A percentile compares a stretch with the other conserved stretches of the same genome.
Conservation (phyloP, 2,329 filamentous ascomycete species). For the Lachnellula willkommii region DNA sequence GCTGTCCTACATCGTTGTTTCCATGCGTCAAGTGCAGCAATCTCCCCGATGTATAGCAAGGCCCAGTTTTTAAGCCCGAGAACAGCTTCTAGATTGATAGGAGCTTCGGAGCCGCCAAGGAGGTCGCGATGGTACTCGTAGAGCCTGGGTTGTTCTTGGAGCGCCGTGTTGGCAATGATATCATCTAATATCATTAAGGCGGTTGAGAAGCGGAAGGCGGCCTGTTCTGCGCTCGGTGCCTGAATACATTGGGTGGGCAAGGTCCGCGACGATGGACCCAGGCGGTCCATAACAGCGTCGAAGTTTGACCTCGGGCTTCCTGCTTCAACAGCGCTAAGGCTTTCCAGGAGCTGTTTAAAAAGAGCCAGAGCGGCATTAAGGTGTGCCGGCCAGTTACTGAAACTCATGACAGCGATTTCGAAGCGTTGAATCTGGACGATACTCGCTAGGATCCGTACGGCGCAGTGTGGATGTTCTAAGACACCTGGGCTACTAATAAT, state of each 20-base stretch:
- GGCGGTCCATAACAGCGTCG: not conserved
- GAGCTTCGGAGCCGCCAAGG: conserved; percentile 24
- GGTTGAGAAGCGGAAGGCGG: conserved; percentile 46
- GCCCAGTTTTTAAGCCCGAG: conserved; percentile 52
- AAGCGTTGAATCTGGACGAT: conserved; percentile 48
- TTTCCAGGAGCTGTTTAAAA: conserved; percentile 36
- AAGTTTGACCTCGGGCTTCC: no score
- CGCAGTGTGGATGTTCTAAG: no score
- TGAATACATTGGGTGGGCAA: not conserved
- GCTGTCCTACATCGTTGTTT: conserved; percentile 43
- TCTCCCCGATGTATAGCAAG: conserved; percentile 40
- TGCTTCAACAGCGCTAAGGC: not conserved
- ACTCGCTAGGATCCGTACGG: conserved; percentile 34
- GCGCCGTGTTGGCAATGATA: conserved; percentile 44
- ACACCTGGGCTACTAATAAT: no score
- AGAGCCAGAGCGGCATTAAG: conserved; percentile 45
- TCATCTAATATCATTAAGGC: conserved; percentile 45
- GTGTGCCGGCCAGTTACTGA: conserved; percentile 45
- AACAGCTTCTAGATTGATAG: conserved; percentile 43
- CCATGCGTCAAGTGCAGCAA: conserved; percentile 49
- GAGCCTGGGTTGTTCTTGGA: conserved; percentile 38
- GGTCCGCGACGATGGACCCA: not conserved
- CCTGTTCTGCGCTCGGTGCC: conserved; percentile 39
- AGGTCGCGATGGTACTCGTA: conserved; percentile 37
- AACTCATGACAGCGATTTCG: conserved; percentile 43